Conservation (phyloP, 768 basidiomycete species). For the Cystobasidium ongulense region DNA sequence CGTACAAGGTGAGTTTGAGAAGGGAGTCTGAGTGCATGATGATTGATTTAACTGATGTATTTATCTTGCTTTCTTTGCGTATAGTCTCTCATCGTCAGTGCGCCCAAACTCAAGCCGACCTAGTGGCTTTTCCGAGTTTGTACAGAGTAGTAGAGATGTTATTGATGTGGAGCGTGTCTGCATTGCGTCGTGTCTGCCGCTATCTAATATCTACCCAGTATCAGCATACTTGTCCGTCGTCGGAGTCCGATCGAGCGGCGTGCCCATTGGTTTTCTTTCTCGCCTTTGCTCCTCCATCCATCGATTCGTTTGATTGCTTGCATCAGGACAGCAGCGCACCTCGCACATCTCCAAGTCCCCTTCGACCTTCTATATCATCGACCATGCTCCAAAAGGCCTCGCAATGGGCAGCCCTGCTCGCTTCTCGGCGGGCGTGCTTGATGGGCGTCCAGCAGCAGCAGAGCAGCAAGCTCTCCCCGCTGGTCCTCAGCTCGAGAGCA, state of each 20-base stretch:
- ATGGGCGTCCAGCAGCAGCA: neutral
- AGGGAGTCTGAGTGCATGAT: neutral
- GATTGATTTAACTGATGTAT: neutral
- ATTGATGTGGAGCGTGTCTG: too few relatives aligned
- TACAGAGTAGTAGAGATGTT: too few relatives aligned
- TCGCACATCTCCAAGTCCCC: too few relatives aligned
- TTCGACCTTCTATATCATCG: too few relatives aligned
- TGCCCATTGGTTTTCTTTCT: neutral
- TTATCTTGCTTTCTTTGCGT: conserved; percentile 24
- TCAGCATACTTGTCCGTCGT: neutral
- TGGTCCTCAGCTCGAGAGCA: neutral
- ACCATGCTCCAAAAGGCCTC: neutral
- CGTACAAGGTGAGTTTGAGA: neutral
- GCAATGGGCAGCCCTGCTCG: neutral
- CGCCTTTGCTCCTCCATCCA: too few relatives aligned
- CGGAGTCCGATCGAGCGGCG: neutral
- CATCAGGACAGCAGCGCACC: too few relatives aligned
- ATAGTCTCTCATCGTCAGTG: conserved; percentile 39
- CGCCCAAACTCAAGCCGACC: conserved; percentile 34
- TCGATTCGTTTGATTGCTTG: too few relatives aligned
- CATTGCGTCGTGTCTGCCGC: too few relatives aligned
- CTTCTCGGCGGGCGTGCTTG: neutral
- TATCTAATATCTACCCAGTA: neutral
- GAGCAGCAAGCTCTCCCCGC: neutral
- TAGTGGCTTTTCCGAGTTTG: neutral